Base-by-base conservation (phyloP, 768 basidiomycete genomes). In the Boletus vinaceobasis region DNA sequence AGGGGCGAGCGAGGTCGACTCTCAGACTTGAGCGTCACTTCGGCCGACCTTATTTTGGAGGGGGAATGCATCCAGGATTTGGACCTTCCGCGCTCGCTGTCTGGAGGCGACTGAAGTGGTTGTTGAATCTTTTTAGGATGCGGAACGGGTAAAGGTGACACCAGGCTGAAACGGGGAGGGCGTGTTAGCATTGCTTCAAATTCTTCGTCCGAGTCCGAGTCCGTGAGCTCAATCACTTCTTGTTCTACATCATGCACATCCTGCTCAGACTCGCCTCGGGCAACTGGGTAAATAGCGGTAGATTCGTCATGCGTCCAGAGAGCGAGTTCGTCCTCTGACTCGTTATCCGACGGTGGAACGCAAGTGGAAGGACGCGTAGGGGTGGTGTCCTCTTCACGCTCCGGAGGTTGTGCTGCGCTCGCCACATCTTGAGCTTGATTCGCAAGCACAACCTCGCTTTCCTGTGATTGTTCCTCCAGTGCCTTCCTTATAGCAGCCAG, bases 281-380 rank as follows among this genome's bases (percentile, higher is more conserved):
- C 14, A 21, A 72, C 53, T 43, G 62, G 64, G 39, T 74, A 71
- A 29, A 81, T 62, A 45, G 66, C 66, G 43, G 71, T 77, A 13
- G 75, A 72, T 58, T 79, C 78, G 51, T 77, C 75, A 37, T 65
- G 62, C 26, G 73, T 66, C 75, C 77, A 79, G 42, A 62, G 57
- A 10, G 63, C 74, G 8, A 80, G 70, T 60, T 82, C 81, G 53
- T 82, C 81, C 19, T 80, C 80, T n/a, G 79, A 76, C 26, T 73
- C 71, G 26, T 66, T 60, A 8, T 75, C 65, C 4, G 59, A 54
- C 3, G 48, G 58, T 32, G 26, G 42, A 15, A 14, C 45, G 27
- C 43, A 42, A 40, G 50, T 32, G 23, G 60, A 49, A 43, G 39
- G 44, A 33, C 52, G 64, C 27, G 48, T 63, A 39, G 61, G 64